A percentile compares a stretch with the other conserved stretches of the same genome.
These are phyloP conservation scores for Ceratocystis diversiconidia DNA, from an alignment of 2,329 filamentous ascomycete genomes.

Conservation along the genomic window DNA sequence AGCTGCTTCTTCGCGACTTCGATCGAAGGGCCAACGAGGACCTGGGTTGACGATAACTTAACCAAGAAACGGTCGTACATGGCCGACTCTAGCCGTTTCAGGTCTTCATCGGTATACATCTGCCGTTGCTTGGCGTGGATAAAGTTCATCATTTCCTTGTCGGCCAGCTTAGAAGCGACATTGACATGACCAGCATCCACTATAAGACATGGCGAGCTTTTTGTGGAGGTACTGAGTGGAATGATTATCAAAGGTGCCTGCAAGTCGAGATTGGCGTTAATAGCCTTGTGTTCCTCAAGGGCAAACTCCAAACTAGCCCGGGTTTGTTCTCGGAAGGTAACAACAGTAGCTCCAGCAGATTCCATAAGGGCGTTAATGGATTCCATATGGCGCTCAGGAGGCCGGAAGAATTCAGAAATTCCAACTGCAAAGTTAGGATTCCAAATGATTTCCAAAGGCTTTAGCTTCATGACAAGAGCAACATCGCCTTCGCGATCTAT, in stretches of 20 bases:
- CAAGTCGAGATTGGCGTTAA: constrained; percentile 89
- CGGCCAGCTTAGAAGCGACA: constrained; percentile 84
- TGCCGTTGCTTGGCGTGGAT: constrained; percentile 84
- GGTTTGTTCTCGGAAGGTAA: constrained; percentile 88
- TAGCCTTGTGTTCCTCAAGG: constrained; percentile 91
- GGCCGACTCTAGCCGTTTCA: constrained; percentile 70
- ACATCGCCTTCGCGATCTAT: constrained; percentile 86
- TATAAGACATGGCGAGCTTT: constrained; percentile 75
- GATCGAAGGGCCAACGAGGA: constrained; percentile 87
- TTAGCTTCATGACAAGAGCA: constrained; percentile 77
- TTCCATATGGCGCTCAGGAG: constrained; percentile 94
- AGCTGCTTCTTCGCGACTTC: constrained; percentile 78
- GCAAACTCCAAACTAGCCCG: constrained; percentile 92
- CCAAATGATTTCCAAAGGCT: constrained; percentile 93
- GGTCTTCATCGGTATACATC: constrained; percentile 77
- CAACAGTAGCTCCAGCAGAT: constrained; percentile 84
- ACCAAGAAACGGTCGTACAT: constrained; percentile 98
- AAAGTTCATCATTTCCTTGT: constrained; percentile 76
- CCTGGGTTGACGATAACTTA: constrained; percentile 85
- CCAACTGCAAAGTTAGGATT: constrained; percentile 89
- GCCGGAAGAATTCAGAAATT: constrained; percentile 87
- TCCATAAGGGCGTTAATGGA: constrained; percentile 95
- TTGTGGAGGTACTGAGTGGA: constrained; percentile 75
- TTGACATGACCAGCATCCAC: constrained; percentile 92
- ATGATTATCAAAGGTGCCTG: constrained; percentile 94